Percentiles rank a stretch among this genome's conserved stretches.
phyloP scores from a whole-genome alignment of 75 land plant genomes.

The Ceratopteris richardii region DNA sequence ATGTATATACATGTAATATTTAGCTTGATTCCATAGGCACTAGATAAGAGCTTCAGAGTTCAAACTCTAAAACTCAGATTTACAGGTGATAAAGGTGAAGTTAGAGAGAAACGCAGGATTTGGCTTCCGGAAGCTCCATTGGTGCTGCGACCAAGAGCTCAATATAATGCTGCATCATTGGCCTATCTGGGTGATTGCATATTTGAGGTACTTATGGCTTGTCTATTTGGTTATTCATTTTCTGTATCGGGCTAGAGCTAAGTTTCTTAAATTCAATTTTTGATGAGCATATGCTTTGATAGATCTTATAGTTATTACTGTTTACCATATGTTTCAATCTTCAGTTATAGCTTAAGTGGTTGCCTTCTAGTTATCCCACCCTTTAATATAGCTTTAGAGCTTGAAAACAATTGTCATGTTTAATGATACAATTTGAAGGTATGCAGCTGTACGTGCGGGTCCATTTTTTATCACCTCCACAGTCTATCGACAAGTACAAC shows the following conservation, averaged over 20 bases:
- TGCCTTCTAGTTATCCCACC: too few species aligned
- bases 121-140: conserved; percentile 76
- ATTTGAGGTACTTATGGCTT: conserved; percentile 56
- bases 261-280: neutral
- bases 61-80: too few species aligned
- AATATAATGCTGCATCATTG: conserved; percentile 70
- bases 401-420: neutral
- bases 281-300: too few species aligned
- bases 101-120: conserved; percentile 4
- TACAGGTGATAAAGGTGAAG: neutral
- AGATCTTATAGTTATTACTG: too few species aligned
- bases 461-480: conserved; percentile 88
- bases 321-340: too few species aligned
- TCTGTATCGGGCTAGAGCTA: neutral
- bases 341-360: too few species aligned
- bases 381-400: too few species aligned
- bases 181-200: conserved; percentile 93
- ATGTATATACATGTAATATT: too few species aligned
- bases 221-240: conserved; percentile 1
- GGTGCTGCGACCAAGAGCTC: conserved; percentile 69
- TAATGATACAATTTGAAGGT: conserved; percentile 7
- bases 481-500: conserved; percentile 79
- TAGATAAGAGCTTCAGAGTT: too few species aligned
- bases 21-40: too few species aligned
- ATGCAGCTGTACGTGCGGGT: conserved; percentile 93